These are phyloP conservation scores for Metschnikowia drakensbergensis DNA, from an alignment of 805 yeast genomes.

Conservation along the genomic window DNA sequence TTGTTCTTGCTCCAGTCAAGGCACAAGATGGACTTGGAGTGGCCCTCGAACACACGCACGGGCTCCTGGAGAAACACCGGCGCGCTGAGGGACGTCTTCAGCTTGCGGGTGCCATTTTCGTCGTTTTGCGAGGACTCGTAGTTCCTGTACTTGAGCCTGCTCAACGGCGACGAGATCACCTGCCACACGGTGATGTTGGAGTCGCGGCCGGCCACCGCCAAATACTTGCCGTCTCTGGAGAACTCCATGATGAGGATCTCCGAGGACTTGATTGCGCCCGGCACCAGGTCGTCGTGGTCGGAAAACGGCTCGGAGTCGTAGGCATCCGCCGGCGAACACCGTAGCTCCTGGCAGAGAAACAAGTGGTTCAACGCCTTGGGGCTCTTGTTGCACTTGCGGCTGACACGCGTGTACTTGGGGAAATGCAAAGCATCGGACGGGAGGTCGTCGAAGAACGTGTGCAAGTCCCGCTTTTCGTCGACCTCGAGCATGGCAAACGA, in stretches of 20 bases:
- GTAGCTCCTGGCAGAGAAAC: slow-evolving; percentile 61
- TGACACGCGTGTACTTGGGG: slow-evolving; percentile 54
- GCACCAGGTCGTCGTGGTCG: slow-evolving; percentile 8
- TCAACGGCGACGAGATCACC: slow-evolving; percentile 69
- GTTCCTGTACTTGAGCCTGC: slow-evolving; percentile 47
- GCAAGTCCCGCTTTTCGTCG: slow-evolving; percentile 10
- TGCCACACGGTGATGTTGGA: slow-evolving; percentile 70
- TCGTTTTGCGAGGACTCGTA: slow-evolving; percentile 16
- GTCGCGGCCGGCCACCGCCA: slow-evolving; percentile 84
- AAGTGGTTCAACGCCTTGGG: slow-evolving; percentile 47
- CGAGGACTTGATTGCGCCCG: slow-evolving; percentile 15
- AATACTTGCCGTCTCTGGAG: slow-evolving; percentile 71
- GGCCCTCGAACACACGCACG: slow-evolving; percentile 56
- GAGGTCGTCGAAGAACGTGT: slow-evolving; percentile 30
- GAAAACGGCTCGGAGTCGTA: slow-evolving; percentile 23
- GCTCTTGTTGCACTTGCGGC: slow-evolving; percentile 44
- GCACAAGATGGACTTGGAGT: slow-evolving; percentile 65
- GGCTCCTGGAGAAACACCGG: slow-evolving; percentile 79
- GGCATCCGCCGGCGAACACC: slow-evolving; percentile 2
- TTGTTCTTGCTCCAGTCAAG: slow-evolving; percentile 87
- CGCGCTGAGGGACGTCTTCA: slow-evolving; percentile 44
- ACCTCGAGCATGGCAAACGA: slow-evolving; percentile 16
- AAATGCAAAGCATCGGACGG: slow-evolving; percentile 38
- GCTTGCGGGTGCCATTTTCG: slow-evolving; percentile 13
- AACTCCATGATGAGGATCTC: slow-evolving; percentile 77